Base-by-base conservation (phyloP, 768 basidiomycete genomes). In the Hypsizygus marmoreus region DNA sequence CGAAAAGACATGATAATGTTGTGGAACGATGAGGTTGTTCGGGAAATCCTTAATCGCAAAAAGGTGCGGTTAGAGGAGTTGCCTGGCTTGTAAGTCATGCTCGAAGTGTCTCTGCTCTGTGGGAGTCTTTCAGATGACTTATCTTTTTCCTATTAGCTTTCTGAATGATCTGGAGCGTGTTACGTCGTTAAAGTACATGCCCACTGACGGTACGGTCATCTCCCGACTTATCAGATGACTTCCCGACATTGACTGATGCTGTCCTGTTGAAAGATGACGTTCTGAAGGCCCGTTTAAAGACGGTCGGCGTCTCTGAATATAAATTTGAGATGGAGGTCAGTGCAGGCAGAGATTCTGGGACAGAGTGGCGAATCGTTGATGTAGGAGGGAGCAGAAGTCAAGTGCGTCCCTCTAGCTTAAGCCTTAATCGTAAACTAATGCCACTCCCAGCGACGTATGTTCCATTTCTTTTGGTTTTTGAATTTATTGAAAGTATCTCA, bases 231-330 rank as follows among this genome's bases (percentile, higher is more conserved):
- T 8, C 14, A 29, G 20, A 24, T 12, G 11, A 26, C 37, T 16
- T 35, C 20, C 47, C 31, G 22, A 9, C 19, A 6, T 20, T 16
- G 14, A 12, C 4, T 28, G 7, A 29, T 33, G 13, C 8, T 23
- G 26, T 30, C 17, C 32, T 25, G 0, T 16, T 34, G 10, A 1
- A 37, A 86, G 86, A 88, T 57, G 88, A 90, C 58, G 84, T 91
- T 16, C 74, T 91, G 34, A 82, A 82, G 20, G 88, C 88, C 1
- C 75, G 88, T 2, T 64, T 91, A 19, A 89, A 88, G 61, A 88
- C 82, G 0, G 79, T 90, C 13, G 88, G 88, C 2, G 87, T 88
- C 8, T 82, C 84, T 4, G 88, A 90, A 62, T 87, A 91, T 65
- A 83, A 77, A 56, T 91, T 91, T 55, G 80, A 86, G 65, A 86